These are phyloP conservation scores for Lathyrus oleraceus DNA, from an alignment of 306 rosid species.

Conservation along the genomic window DNA sequence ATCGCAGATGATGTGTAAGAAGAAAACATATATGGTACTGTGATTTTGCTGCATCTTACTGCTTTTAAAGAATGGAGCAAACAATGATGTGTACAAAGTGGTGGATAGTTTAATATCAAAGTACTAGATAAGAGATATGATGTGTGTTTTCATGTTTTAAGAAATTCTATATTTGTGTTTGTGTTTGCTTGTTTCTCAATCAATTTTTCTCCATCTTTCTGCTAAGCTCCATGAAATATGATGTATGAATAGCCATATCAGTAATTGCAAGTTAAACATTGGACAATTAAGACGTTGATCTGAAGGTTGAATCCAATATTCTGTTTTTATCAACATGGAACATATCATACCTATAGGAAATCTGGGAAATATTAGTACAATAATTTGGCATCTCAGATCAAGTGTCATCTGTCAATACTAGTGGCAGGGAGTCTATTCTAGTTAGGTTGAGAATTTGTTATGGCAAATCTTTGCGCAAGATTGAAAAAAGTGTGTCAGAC, in stretches of 20 bases:
- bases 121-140: slow-evolving; percentile 24
- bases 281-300: neutral
- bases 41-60: slow-evolving; percentile 34
- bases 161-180: neutral
- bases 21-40: slow-evolving; percentile 24
- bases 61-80: slow-evolving; percentile 17
- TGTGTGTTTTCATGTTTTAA: neutral
- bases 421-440: neutral
- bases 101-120: neutral
- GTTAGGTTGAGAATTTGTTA: neutral
- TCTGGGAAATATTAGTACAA: neutral
- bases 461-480: neutral
- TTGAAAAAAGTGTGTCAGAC: too few species aligned
- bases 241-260: neutral
- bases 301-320: neutral
- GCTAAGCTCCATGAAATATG: neutral
- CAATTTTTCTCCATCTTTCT: neutral
- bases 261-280: neutral
- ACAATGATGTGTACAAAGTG: slow-evolving; percentile 29
- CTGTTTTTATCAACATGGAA: neutral
- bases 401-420: neutral
- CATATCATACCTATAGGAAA: neutral
- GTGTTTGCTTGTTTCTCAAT: neutral
- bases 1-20: slow-evolving; percentile 28
- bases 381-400: neutral